phyloP scores from a whole-genome alignment of 1,284 basidiomycete species.

The Fistulinella cinereoalba region DNA sequence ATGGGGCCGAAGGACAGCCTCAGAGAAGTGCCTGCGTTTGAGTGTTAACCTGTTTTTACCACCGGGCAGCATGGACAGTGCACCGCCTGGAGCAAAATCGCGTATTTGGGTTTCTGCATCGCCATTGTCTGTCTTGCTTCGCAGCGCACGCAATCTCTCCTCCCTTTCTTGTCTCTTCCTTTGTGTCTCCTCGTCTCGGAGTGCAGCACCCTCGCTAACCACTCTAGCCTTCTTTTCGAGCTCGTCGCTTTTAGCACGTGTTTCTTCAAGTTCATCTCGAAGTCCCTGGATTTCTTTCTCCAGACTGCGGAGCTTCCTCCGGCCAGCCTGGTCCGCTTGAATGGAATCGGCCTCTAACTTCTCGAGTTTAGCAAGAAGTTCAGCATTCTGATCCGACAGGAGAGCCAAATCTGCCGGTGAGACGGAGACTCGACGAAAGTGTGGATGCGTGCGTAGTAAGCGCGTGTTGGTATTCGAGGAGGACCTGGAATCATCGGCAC shows the following conservation, averaged over 20 bases:
- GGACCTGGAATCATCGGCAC: slow-evolving; percentile 20
- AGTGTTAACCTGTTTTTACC: slow-evolving; percentile 21
- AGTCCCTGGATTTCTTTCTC: slow-evolving; percentile 74
- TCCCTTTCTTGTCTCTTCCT: slow-evolving; percentile 56
- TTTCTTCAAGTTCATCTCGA: slow-evolving; percentile 69
- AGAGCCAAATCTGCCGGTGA: slow-evolving; percentile 65
- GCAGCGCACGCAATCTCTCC: slow-evolving; percentile 46
- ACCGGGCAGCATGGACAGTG: slow-evolving; percentile 36
- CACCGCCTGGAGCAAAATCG: slow-evolving; percentile 65
- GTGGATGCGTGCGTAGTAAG: slow-evolving; percentile 34
- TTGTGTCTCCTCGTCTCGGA: slow-evolving; percentile 45
- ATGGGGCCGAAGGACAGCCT: slow-evolving; percentile 16
- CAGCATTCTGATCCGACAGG: slow-evolving; percentile 78
- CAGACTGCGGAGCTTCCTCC: slow-evolving; percentile 63
- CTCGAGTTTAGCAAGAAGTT: slow-evolving; percentile 71
- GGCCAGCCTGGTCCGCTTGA: slow-evolving; percentile 63
- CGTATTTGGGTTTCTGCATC: slow-evolving; percentile 35
- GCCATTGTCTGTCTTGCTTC: slow-evolving; percentile 37
- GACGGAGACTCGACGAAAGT: slow-evolving; percentile 57
- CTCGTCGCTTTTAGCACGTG: slow-evolving; percentile 63
- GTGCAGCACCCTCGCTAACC: slow-evolving; percentile 37
- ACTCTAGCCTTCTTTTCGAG: slow-evolving; percentile 61
- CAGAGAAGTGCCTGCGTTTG: slow-evolving; percentile 31
- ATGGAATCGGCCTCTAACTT: slow-evolving; percentile 69
- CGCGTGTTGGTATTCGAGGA: slow-evolving; percentile 16